Conservation (phyloP, 2,329 filamentous ascomycete genomes). For the Diaporthe caulivora region DNA sequence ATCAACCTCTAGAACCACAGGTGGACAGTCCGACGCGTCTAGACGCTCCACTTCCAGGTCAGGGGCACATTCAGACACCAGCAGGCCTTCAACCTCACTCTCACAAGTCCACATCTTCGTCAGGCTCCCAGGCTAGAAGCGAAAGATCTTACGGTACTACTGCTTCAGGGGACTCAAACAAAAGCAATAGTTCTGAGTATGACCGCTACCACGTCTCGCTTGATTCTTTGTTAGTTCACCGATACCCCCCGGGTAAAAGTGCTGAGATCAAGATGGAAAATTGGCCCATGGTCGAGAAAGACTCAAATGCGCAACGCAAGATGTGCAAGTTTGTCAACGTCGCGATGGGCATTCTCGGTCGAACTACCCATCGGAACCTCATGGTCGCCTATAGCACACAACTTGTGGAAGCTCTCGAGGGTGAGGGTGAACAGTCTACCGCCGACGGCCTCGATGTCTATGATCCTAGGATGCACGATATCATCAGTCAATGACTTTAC, state of each 20-base stretch:
- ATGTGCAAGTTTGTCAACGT: neutral
- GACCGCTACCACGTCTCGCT: neutral
- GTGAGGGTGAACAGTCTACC: neutral
- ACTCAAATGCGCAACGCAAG: neutral
- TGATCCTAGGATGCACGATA: neutral
- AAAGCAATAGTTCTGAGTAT: neutral
- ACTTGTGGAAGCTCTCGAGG: neutral
- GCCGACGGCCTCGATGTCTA: neutral
- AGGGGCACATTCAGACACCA: too few relatives aligned
- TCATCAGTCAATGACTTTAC: neutral
- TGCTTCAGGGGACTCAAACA: too few relatives aligned
- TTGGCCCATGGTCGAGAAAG: neutral
- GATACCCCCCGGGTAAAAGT: too few relatives aligned
- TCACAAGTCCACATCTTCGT: too few relatives aligned
- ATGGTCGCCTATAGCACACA: neutral
- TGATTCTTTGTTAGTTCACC: neutral
- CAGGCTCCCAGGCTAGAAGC: too few relatives aligned
- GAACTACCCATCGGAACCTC: neutral
- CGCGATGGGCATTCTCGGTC: neutral
- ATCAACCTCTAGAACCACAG: neutral
- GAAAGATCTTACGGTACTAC: too few relatives aligned
- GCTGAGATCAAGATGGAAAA: too few relatives aligned
- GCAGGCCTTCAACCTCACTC: too few relatives aligned
- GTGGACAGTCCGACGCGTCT: neutral
- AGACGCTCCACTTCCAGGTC: neutral